Percentiles rank a stretch among this genome's conserved stretches.
Evolutionary conservation across 768 basidiomycete species (phyloP).

Genomic region (Tulasnella sp.): DNA sequence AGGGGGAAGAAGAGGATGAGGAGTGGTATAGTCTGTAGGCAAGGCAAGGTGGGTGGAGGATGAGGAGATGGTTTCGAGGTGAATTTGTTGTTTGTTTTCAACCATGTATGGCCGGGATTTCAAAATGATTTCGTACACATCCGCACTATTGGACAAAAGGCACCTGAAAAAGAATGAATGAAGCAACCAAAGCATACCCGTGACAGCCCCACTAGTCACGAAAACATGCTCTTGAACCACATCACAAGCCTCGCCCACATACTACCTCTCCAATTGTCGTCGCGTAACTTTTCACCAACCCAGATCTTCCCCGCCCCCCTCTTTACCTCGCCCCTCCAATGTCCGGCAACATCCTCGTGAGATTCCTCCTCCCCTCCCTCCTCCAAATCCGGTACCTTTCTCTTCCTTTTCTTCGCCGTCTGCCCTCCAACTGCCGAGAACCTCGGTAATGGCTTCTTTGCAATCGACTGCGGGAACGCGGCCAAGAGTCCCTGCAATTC

Average conservation of each 20-base stretch:
- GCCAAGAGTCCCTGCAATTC: conserved; percentile 58
- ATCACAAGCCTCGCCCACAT: conserved; percentile 16
- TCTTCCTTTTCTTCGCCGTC: conserved; percentile 28
- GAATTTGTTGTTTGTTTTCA: too few species aligned
- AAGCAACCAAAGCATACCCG: too few species aligned
- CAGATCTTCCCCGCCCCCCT: conserved; percentile 14
- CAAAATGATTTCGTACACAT: too few species aligned
- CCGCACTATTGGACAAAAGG: too few species aligned
- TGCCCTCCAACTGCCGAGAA: conserved; percentile 37
- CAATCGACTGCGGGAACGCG: conserved; percentile 68
- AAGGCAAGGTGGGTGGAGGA: too few species aligned
- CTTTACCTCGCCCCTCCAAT: conserved; percentile 8
- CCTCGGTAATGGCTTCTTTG: conserved; percentile 56
- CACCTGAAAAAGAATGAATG: too few species aligned
- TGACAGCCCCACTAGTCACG: background rate
- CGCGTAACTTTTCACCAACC: conserved; percentile 9
- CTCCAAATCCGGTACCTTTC: conserved; percentile 8
- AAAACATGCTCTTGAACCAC: conserved; percentile 16
- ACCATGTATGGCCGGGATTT: too few species aligned
- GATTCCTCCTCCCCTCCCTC: conserved; percentile 1
- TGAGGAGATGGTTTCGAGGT: too few species aligned
- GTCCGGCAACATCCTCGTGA: background rate
- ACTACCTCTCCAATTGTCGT: conserved; percentile 16
- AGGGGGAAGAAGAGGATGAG: too few species aligned
- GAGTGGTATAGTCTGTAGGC: too few species aligned